Conservation (phyloP, 148 eudicot species). For the Chenopodium suecicum region DNA sequence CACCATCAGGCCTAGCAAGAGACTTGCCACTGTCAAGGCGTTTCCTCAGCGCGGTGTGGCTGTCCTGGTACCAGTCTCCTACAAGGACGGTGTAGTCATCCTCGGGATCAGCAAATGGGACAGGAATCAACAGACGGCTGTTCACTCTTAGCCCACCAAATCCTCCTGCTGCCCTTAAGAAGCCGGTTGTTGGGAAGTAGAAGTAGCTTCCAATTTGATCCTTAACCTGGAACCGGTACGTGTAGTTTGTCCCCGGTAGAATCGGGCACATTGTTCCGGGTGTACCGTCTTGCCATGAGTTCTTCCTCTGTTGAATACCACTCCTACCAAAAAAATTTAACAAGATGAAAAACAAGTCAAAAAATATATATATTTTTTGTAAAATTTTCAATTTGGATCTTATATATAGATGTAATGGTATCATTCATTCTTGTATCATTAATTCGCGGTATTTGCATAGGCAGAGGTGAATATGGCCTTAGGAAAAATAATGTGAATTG, state of each 20-base stretch:
- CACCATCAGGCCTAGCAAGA: conserved; percentile 56
- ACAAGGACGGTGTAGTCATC: conserved; percentile 55
- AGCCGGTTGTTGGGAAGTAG: conserved; percentile 49
- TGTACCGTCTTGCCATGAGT: conserved; percentile 67
- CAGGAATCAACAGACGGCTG: conserved; percentile 54
- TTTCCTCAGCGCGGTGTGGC: conserved; percentile 42
- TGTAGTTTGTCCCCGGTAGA: conserved; percentile 56
- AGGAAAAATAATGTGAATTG: not conserved
- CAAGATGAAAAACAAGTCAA: not conserved
- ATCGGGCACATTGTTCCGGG: conserved; percentile 63
- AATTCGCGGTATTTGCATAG: not conserved
- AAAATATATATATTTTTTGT: too few species aligned
- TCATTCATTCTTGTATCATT: conserved; percentile 11
- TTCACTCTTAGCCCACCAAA: conserved; percentile 47
- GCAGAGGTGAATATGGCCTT: not conserved
- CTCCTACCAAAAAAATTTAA: conserved; percentile 27
- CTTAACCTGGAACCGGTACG: conserved; percentile 62
- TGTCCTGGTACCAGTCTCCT: conserved; percentile 62
- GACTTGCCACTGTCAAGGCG: conserved; percentile 46
- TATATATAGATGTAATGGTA: conserved; percentile 27
- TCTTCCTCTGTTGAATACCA: conserved; percentile 65
- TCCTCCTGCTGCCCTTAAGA: conserved; percentile 56
- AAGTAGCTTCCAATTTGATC: conserved; percentile 63
- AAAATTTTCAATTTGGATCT: too few species aligned
- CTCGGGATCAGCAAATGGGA: conserved; percentile 55